Conservation (phyloP, 495 filamentous ascomycete species). For the Penicillium psychrofluorescens region DNA sequence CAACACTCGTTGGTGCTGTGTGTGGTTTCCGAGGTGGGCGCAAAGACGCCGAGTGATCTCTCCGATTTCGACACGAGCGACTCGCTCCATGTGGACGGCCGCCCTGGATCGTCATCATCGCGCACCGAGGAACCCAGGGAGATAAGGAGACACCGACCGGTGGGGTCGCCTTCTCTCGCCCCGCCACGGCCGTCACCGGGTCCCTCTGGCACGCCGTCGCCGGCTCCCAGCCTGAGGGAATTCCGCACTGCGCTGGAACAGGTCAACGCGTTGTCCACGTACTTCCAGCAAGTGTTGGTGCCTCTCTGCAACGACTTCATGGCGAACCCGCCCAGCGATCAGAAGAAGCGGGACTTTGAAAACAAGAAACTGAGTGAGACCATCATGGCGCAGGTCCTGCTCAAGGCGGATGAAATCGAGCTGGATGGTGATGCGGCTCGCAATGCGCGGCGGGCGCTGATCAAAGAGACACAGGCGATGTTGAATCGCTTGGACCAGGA, state of each 20-base stretch:
- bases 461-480: constrained; percentile 63
- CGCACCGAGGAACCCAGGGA: constrained; percentile 17
- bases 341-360: constrained; percentile 64
- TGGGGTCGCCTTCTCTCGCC: constrained; percentile 8
- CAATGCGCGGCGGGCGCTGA: constrained; percentile 62
- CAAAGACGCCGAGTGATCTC: constrained; percentile 41
- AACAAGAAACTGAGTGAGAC: constrained; percentile 77
- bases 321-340: constrained; percentile 57
- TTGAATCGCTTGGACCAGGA: constrained; percentile 56
- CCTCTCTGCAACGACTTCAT: constrained; percentile 62
- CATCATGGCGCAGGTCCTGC: constrained; percentile 70
- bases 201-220: constrained; percentile 16
- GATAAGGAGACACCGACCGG: constrained; percentile 25
- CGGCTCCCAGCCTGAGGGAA: constrained; percentile 29
- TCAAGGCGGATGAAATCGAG: constrained; percentile 83
- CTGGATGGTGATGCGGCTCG: constrained; percentile 60
- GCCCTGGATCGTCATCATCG: constrained; percentile 11
- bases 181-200: constrained; percentile 16
- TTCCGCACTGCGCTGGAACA: constrained; percentile 53
- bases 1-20: constrained; percentile 71
- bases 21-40: constrained; percentile 49
- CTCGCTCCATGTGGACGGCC: not conserved
- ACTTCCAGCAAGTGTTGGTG: constrained; percentile 59
- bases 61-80: constrained; percentile 34
- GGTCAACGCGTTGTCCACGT: constrained; percentile 58